Conservation (phyloP, 305 asterid genomes). For the Fraxinus xanthoxyloides region DNA sequence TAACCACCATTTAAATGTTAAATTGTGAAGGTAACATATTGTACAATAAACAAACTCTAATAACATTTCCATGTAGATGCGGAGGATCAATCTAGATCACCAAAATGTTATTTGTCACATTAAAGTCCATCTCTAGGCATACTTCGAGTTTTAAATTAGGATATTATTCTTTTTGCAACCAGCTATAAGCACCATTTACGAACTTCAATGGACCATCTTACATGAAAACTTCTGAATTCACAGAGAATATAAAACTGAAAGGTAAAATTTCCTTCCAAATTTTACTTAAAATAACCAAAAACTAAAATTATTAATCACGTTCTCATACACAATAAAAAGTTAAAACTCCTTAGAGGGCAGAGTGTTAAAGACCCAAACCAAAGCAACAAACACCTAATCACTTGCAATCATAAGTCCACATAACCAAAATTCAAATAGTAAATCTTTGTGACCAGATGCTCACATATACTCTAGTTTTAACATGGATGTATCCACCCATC, state of each 20-base stretch:
- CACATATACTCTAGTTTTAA: not conserved
- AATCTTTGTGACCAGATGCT: not conserved
- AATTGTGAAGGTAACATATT: not conserved
- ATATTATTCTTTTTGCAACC: slow-evolving; percentile 4
- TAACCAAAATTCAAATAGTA: not conserved
- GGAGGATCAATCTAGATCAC: not conserved
- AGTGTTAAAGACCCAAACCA: not conserved
- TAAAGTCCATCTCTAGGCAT: not conserved
- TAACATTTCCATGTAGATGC: not conserved
- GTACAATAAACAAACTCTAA: not conserved
- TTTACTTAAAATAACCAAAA: not conserved
- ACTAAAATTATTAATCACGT: not conserved
- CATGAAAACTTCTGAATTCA: not conserved
- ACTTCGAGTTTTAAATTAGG: not conserved
- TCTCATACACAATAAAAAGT: not conserved
- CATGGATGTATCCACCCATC: not conserved
- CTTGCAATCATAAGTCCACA: not conserved
- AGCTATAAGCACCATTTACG: not conserved
- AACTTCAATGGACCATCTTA: not conserved
- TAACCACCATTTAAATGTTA: slow-evolving; percentile 22
- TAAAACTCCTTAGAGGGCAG: not conserved
- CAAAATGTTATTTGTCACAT: not conserved
- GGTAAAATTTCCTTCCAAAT: not conserved
- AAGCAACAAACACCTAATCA: not conserved
- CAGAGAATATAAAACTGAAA: not conserved